phyloP scores from a whole-genome alignment of 768 basidiomycete species.

The Candolleomyces aberdarensis region DNA sequence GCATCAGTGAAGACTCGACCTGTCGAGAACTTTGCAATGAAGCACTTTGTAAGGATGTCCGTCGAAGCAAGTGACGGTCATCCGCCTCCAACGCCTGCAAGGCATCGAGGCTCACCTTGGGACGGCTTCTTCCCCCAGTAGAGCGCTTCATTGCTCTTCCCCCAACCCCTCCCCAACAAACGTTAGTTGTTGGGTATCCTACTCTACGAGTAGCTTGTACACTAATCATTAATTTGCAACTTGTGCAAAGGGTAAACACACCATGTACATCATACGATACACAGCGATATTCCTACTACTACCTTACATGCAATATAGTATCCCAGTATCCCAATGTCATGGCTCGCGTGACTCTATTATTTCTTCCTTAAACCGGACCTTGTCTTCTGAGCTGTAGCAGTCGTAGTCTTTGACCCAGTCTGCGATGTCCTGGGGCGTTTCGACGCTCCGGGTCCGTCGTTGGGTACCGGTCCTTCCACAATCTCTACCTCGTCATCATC shows the following conservation, averaged over 20 bases:
- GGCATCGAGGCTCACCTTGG: conserved; percentile 31
- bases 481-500: conserved; percentile 58
- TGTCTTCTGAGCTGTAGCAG: conserved; percentile 21
- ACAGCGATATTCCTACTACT: background rate
- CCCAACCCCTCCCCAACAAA: background rate
- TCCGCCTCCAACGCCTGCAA: conserved; percentile 29
- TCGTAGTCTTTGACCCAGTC: conserved; percentile 11
- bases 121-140: conserved; percentile 42
- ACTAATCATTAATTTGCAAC: no score
- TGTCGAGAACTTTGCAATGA: conserved; percentile 59
- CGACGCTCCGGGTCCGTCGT: conserved; percentile 14
- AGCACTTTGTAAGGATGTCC: conserved; percentile 51
- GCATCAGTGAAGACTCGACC: conserved; percentile 46
- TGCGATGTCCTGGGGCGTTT: conserved; percentile 32
- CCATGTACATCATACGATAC: no score
- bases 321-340: background rate
- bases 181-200: no score
- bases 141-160: conserved; percentile 10
- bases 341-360: background rate
- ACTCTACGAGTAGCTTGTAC: no score
- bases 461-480: conserved; percentile 41
- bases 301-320: background rate
- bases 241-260: no score
- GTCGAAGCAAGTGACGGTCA: conserved; percentile 46
- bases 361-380: conserved; percentile 26